phyloP scores from a whole-genome alignment of 2,329 filamentous ascomycete species.

The Aspergillus jensenii region DNA sequence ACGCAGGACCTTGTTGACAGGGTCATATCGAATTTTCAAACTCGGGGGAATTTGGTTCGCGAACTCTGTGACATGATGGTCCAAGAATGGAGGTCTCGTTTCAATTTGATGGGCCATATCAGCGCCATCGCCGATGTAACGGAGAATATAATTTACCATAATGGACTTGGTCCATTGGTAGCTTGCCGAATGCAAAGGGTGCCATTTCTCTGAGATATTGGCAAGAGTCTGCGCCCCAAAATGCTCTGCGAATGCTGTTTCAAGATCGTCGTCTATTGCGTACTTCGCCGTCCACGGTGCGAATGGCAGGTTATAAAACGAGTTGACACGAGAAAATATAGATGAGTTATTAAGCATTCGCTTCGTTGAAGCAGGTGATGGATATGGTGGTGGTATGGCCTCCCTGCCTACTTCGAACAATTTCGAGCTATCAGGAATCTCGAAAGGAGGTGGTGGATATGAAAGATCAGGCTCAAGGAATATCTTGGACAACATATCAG shows the following conservation, averaged over 20 bases:
- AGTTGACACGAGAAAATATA: constrained; percentile 36
- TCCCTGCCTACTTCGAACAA: constrained; percentile 1
- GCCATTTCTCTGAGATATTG: constrained; percentile 32
- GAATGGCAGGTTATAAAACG: constrained; percentile 37
- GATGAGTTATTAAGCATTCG: constrained; percentile 43
- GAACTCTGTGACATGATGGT: constrained; percentile 33
- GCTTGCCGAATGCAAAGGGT: constrained; percentile 33
- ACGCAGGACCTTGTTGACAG: constrained; percentile 24
- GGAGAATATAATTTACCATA: constrained; percentile 16
- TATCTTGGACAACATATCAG: constrained; percentile 47
- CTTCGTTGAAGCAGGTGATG: constrained; percentile 25
- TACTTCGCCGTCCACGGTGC: constrained; percentile 30
- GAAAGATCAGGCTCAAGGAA: constrained; percentile 50
- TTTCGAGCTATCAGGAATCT: constrained; percentile 1
- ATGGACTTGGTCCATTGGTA: constrained; percentile 15
- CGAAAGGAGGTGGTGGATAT: constrained; percentile 30
- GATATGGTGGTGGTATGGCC: background rate
- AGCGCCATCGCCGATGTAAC: constrained; percentile 19
- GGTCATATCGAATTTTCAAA: constrained; percentile 26
- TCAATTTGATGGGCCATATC: constrained; percentile 31
- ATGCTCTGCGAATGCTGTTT: constrained; percentile 16
- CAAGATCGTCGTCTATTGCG: constrained; percentile 9
- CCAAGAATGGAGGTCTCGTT: constrained; percentile 31
- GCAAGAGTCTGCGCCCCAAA: constrained; percentile 2
- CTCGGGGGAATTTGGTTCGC: constrained; percentile 30